Base-by-base conservation (phyloP, 805 yeast genomes). In the Ogataea degrootiae region DNA sequence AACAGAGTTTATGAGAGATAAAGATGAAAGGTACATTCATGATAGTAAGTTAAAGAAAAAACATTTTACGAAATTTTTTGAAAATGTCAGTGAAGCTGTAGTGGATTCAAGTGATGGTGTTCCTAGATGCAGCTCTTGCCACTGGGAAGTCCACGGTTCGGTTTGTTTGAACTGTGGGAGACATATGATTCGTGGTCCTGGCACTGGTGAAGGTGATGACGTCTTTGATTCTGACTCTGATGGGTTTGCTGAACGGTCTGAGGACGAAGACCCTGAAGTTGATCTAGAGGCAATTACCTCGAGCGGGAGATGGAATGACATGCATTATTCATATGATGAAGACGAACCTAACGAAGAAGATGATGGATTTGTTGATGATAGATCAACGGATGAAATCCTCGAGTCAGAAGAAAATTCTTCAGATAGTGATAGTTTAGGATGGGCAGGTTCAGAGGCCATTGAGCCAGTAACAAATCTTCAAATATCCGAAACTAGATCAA, bases 121-220 rank as follows among this genome's bases (percentile, higher is more conserved):
- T 9, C 79, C 85, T 0, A 66, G 92, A 46, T 86, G 94, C 58
- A 78, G 85, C 7, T 76, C 79, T 47, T 86, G 94, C 61, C 89
- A 82, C 57, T 86, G 92, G 92, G 92, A 86, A 57, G 80, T 85
- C 1, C 79, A 78, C 50, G 89, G 87, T 0, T 66, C 74, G 4
- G 70, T 65, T n/a, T 86, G 94, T 57, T 72, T 79, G 6, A 85
- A 85, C 57, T 86, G 94, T 63, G 84, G 85, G 5, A 67, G 78
- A 48, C 61, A 79, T 33, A 74, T 84, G 45, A 48, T 60, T 1
- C 51, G 54, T 15, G 52, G 40, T 12, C 31, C 37, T 22, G 42
- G 37, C 45, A 49, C 41, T 19, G 41, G 37, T 17, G 40, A 46
- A 17, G 44, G 44, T 39, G 50, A 52, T 45, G 45, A 41, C 23